Conservation (phyloP, 257 asterid genomes). For the Nicotiana obtusifolia region DNA sequence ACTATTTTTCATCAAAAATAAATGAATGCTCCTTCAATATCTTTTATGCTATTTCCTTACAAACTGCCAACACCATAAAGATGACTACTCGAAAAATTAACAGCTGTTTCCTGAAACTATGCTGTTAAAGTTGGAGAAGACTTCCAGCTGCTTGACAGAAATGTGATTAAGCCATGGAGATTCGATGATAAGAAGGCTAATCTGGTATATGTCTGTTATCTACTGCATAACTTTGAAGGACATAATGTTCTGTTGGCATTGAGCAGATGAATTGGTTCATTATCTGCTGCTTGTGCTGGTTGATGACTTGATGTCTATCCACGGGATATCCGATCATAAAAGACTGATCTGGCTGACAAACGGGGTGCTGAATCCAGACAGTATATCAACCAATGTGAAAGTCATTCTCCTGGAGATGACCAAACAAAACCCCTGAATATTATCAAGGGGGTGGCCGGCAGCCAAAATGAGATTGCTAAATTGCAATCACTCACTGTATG, state of each 20-base stretch:
- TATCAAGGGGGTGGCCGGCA: no score
- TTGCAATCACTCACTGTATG: neutral
- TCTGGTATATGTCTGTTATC: neutral
- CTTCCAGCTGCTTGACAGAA: neutral
- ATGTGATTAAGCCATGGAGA: neutral
- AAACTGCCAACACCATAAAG: neutral
- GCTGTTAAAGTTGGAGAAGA: neutral
- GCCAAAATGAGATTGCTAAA: neutral
- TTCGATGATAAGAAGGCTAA: neutral
- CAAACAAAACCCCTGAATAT: neutral
- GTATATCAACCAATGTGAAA: no score
- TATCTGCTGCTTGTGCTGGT: neutral
- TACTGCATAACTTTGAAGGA: neutral
- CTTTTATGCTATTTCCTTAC: neutral
- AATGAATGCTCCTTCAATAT: neutral
- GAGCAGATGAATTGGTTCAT: neutral
- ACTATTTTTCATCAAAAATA: neutral
- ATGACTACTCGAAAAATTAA: neutral
- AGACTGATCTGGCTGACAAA: neutral
- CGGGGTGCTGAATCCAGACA: neutral
- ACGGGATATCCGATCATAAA: neutral
- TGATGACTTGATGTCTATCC: neutral
- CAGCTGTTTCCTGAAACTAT: constrained; percentile 4
- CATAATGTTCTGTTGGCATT: neutral
- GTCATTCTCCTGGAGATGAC: no score